Evolutionary conservation across 2,329 filamentous ascomycete species (phyloP).

Genomic region (Trichophyton simii): DNA sequence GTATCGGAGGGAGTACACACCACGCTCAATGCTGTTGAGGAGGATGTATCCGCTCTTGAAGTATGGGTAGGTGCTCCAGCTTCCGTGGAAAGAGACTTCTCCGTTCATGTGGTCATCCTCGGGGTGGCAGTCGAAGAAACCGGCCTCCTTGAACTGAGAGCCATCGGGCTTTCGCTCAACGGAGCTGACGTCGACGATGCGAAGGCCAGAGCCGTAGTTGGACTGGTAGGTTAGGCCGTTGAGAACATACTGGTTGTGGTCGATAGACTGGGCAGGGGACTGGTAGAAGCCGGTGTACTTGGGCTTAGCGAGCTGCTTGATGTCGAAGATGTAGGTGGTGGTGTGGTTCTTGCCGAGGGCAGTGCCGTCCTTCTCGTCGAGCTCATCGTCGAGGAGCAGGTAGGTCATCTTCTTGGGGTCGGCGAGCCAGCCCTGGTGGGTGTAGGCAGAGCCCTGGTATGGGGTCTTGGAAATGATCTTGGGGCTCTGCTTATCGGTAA

Average conservation of each 20-base stretch:
- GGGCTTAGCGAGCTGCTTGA: slow-evolving; percentile 33
- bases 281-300: slow-evolving; percentile 35
- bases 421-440: slow-evolving; percentile 46
- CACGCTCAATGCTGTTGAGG: slow-evolving; percentile 42
- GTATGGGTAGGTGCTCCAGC: slow-evolving; percentile 39
- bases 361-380: slow-evolving; percentile 36
- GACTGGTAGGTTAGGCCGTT: slow-evolving; percentile 38
- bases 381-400: slow-evolving; percentile 43
- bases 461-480: slow-evolving; percentile 42
- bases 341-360: slow-evolving; percentile 35
- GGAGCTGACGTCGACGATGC: slow-evolving; percentile 21
- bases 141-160: slow-evolving; percentile 35
- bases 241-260: slow-evolving; percentile 40
- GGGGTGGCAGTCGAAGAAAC: slow-evolving; percentile 41
- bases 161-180: slow-evolving; percentile 32
- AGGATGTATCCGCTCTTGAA: slow-evolving; percentile 41
- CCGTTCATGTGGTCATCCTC: slow-evolving; percentile 39
- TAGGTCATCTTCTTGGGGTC: slow-evolving; percentile 33
- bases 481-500: slow-evolving; percentile 15
- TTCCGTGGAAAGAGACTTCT: slow-evolving; percentile 30
- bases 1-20: slow-evolving; percentile 38
- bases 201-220: slow-evolving; percentile 41
- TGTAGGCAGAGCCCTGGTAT: slow-evolving; percentile 47
- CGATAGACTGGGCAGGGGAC: slow-evolving; percentile 31
- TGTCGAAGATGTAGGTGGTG: slow-evolving; percentile 43